These are phyloP conservation scores for Monosporozyma unispora DNA, from an alignment of 805 yeast species.

Conservation along the genomic window DNA sequence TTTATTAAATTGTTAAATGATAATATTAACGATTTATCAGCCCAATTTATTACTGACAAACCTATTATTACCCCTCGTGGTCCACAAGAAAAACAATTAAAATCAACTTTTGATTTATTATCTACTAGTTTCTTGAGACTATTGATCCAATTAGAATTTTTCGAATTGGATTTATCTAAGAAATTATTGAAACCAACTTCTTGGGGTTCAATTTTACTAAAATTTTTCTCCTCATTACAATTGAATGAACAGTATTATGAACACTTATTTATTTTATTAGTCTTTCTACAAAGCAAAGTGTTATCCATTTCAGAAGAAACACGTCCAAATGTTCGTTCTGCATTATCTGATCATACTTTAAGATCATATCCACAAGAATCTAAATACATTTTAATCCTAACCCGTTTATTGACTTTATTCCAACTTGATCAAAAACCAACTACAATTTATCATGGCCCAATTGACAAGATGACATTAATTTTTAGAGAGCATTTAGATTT, in stretches of 20 bases:
- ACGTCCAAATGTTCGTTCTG: constrained; percentile 24
- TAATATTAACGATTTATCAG: constrained; percentile 30
- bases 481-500: constrained; percentile 58
- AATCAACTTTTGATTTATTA: constrained; percentile 43
- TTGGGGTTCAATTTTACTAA: constrained; percentile 43
- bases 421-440: constrained; percentile 42
- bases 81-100: constrained; percentile 28
- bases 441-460: constrained; percentile 53
- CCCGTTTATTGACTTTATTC: constrained; percentile 42
- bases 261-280: constrained; percentile 38
- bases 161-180: constrained; percentile 32
- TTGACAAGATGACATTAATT: constrained; percentile 55
- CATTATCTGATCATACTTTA: constrained; percentile 32
- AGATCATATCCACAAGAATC: constrained; percentile 35
- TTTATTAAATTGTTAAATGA: constrained; percentile 19
- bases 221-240: constrained; percentile 22
- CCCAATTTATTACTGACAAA: constrained; percentile 25
- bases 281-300: constrained; percentile 39
- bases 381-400: constrained; percentile 33
- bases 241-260: constrained; percentile 29
- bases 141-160: constrained; percentile 42
- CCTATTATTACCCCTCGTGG: constrained; percentile 28
- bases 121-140: constrained; percentile 48
- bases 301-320: constrained; percentile 31
- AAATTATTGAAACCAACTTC: constrained; percentile 34